These are phyloP conservation scores for Gynostemma pentaphyllum DNA, from an alignment of 306 rosid genomes.

Conservation along the genomic window DNA sequence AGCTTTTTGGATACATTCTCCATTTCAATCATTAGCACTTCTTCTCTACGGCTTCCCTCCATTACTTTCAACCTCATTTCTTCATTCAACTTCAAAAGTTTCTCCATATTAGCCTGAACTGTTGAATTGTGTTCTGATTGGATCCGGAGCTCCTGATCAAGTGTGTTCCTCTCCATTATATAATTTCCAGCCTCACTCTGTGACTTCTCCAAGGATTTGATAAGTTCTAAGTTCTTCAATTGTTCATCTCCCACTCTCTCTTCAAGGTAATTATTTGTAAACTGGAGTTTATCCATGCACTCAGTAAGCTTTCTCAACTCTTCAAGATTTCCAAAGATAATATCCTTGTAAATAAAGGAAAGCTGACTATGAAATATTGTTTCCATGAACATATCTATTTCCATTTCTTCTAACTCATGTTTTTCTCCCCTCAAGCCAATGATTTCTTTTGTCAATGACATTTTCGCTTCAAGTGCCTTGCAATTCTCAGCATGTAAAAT, in stretches of 20 bases:
- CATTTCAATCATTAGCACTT: constrained; percentile 28
- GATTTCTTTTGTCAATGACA: constrained; percentile 29
- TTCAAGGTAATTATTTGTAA: constrained; percentile 39
- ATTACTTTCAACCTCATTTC: constrained; percentile 45
- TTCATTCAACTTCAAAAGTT: constrained; percentile 39
- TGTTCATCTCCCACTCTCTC: constrained; percentile 34
- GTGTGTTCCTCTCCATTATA: constrained; percentile 34
- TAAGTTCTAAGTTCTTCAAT: constrained; percentile 39
- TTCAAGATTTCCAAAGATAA: constrained; percentile 32
- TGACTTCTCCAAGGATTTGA: constrained; percentile 39
- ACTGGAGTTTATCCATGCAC: constrained; percentile 27
- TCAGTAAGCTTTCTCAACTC: constrained; percentile 36
- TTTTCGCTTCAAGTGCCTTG: constrained; percentile 41
- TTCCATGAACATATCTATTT: constrained; percentile 34
- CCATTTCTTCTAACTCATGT: constrained; percentile 31
- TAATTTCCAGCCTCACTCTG: constrained; percentile 28
- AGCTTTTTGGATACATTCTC: constrained; percentile 35
- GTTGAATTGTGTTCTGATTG: constrained; percentile 24
- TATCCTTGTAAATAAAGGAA: constrained; percentile 45
- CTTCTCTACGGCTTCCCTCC: constrained; percentile 45
- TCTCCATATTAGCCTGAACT: not conserved
- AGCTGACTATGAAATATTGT: constrained; percentile 45
- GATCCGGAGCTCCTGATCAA: constrained; percentile 33
- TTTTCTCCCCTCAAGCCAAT: constrained; percentile 24
- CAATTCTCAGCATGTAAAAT: constrained; percentile 41